These are phyloP conservation scores for Astrothelium subdiscretum DNA, from an alignment of 495 filamentous ascomycete species.

Conservation along the genomic window DNA sequence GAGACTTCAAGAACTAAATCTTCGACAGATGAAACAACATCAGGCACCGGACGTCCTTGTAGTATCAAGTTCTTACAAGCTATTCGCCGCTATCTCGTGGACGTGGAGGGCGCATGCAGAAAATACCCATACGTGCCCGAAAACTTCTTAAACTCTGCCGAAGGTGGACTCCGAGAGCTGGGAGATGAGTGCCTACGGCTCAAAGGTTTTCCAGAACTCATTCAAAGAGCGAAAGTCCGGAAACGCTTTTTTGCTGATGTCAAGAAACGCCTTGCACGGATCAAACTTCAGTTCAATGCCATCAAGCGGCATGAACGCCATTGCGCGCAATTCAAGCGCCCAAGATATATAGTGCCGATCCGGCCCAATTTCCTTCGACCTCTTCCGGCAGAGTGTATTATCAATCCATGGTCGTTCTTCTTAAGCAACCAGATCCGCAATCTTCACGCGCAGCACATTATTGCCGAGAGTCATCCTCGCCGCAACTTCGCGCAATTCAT, in stretches of 20 bases:
- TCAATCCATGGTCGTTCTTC: background rate
- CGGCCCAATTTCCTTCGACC: background rate
- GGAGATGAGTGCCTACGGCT: background rate
- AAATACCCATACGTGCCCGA: background rate
- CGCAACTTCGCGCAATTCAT: background rate
- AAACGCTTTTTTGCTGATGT: background rate
- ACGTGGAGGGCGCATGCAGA: background rate
- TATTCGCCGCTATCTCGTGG: background rate
- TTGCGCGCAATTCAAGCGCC: background rate
- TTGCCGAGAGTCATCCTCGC: background rate
- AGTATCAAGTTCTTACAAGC: background rate
- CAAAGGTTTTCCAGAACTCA: background rate
- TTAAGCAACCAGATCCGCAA: background rate
- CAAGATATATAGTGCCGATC: background rate
- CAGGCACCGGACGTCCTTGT: background rate
- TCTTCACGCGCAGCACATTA: background rate
- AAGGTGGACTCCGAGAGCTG: background rate
- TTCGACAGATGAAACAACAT: background rate
- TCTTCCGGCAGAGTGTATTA: background rate
- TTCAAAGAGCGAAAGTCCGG: background rate
- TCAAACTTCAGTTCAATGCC: background rate
- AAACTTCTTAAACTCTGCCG: background rate
- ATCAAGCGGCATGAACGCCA: background rate
- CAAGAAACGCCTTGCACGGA: background rate
- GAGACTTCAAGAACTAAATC: background rate